Evolutionary conservation across 2,329 filamentous ascomycete species (phyloP).

Genomic region (Fusarium sp.): DNA sequence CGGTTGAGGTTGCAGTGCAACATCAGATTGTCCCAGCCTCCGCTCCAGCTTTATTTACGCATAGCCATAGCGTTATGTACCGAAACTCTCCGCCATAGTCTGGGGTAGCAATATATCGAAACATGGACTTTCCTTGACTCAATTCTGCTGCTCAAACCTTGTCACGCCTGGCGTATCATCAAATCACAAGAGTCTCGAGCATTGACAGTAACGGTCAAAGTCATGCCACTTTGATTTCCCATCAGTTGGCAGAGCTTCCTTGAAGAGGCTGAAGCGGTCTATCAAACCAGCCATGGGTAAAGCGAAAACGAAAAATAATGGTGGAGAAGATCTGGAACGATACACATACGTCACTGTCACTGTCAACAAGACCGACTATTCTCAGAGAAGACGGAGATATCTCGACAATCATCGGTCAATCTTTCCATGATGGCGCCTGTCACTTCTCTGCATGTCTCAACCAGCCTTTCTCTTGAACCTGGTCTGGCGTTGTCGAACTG

Average conservation of each 20-base stretch:
- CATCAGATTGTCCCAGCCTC: slow-evolving; percentile 24
- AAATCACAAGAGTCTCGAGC: neutral
- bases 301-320: slow-evolving; percentile 28
- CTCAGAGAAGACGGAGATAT: slow-evolving; percentile 16
- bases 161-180: neutral
- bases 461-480: slow-evolving; percentile 4
- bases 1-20: slow-evolving; percentile 2
- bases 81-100: slow-evolving; percentile 25
- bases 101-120: slow-evolving; percentile 27
- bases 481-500: slow-evolving; percentile 2
- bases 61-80: slow-evolving; percentile 1
- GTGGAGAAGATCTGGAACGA: slow-evolving; percentile 9
- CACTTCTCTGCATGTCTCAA: slow-evolving; percentile 17
- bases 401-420: neutral
- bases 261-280: slow-evolving; percentile 24
- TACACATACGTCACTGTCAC: slow-evolving; percentile 25
- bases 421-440: neutral
- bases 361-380: slow-evolving; percentile 12
- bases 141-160: slow-evolving; percentile 3
- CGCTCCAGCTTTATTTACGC: slow-evolving; percentile 7
- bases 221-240: neutral
- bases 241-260: slow-evolving; percentile 17
- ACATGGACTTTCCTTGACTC: slow-evolving; percentile 11
- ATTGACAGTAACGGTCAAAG: neutral
- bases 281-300: slow-evolving; percentile 18